phyloP scores from a whole-genome alignment of 2,329 filamentous ascomycete genomes.

The Lachnellula willkommii region DNA sequence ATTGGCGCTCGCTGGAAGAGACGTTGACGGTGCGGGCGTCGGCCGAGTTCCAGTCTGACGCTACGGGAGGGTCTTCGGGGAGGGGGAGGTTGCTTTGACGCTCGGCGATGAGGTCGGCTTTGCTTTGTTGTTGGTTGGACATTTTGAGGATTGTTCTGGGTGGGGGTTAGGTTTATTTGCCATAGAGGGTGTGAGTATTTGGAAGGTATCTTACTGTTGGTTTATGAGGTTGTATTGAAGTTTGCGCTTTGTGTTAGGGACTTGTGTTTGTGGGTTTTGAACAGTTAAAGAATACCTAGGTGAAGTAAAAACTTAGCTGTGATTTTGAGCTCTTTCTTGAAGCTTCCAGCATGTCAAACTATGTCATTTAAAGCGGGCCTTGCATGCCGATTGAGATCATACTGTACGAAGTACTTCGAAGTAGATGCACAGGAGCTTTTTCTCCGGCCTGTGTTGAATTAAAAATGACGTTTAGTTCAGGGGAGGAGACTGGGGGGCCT shows the following conservation, averaged over 20 bases:
- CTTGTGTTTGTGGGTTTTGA: not conserved
- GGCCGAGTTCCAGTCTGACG: slow-evolving; percentile 73
- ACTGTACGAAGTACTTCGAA: too few species aligned
- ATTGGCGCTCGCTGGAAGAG: slow-evolving; percentile 44
- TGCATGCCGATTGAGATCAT: not conserved
- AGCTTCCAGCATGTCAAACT: not conserved
- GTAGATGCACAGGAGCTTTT: slow-evolving; percentile 4
- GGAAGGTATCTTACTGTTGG: not conserved
- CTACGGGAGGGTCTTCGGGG: slow-evolving; percentile 68
- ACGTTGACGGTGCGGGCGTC: slow-evolving; percentile 66
- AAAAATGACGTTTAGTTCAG: not conserved
- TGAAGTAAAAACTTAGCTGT: not conserved
- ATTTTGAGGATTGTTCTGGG: slow-evolving; percentile 13
- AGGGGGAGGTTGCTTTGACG: slow-evolving; percentile 69
- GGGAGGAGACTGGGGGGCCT: not conserved
- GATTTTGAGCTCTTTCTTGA: not conserved
- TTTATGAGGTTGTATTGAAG: not conserved
- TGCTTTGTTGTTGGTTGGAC: slow-evolving; percentile 37
- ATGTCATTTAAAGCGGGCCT: not conserved
- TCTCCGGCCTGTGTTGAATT: not conserved
- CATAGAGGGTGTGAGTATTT: not conserved
- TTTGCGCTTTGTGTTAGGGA: not conserved
- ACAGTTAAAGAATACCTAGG: not conserved
- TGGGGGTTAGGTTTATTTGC: not conserved
- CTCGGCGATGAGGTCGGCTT: slow-evolving; percentile 61